Percentiles rank a stretch among this genome's conserved stretches.
Evolutionary conservation across 495 filamentous ascomycete species (phyloP).

Genomic region (Annulohypoxylon moriforme): DNA sequence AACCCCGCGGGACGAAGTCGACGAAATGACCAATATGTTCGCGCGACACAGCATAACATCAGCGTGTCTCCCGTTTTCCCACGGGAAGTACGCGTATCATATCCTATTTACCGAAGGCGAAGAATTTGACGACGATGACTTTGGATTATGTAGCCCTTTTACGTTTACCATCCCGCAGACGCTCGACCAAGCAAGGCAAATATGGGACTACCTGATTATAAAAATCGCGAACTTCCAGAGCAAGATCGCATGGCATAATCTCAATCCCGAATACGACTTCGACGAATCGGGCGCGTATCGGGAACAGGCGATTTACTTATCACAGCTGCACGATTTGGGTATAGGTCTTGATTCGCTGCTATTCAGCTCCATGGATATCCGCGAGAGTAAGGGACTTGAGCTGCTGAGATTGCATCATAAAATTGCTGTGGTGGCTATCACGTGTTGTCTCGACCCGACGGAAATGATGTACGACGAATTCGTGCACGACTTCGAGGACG

Average conservation of each 20-base stretch:
- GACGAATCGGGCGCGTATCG: conserved; percentile 28
- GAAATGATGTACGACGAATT: conserved; percentile 46
- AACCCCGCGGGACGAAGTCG: conserved; percentile 37
- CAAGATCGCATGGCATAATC: conserved; percentile 36
- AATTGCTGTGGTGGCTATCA: conserved; percentile 17
- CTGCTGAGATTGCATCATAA: conserved; percentile 38
- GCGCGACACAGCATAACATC: conserved; percentile 37
- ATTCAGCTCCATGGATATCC: conserved; percentile 21
- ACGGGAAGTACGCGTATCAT: conserved; percentile 44
- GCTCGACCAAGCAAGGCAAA: conserved; percentile 31
- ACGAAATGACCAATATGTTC: conserved; percentile 45
- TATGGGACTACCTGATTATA: conserved; percentile 34
- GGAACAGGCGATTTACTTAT: conserved; percentile 36
- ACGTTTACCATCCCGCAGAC: conserved; percentile 34
- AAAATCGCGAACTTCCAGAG: conserved; percentile 38
- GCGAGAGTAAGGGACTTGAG: conserved; percentile 35
- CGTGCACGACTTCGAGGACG: conserved; percentile 38
- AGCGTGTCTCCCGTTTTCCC: conserved; percentile 39
- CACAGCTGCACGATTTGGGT: conserved; percentile 33
- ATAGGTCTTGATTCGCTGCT: conserved; percentile 30
- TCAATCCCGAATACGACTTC: conserved; percentile 42
- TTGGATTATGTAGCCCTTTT: conserved; percentile 16
- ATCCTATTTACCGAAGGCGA: conserved; percentile 42
- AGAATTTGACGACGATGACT: conserved; percentile 26
- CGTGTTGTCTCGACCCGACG: conserved; percentile 42